Conservation (phyloP, 1,139 yeast genomes). For the Kurtzmaniella natalensis region DNA sequence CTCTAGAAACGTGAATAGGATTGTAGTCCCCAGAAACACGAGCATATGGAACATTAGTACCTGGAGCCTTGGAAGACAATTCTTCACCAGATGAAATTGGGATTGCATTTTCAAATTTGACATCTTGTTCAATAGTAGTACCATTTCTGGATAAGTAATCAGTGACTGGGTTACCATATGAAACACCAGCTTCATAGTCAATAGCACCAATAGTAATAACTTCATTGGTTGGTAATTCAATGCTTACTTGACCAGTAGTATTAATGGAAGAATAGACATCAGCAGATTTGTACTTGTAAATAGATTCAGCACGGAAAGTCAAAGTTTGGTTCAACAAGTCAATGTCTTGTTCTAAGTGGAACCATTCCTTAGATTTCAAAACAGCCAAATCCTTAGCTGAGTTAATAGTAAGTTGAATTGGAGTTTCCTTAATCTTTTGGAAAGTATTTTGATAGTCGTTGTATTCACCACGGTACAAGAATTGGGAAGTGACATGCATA, state of each 20-base stretch:
- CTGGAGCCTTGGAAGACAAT: constrained; percentile 70
- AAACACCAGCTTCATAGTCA: constrained; percentile 84
- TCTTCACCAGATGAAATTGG: constrained; percentile 81
- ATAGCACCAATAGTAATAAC: constrained; percentile 83
- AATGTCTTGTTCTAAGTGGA: constrained; percentile 69
- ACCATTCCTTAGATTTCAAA: constrained; percentile 95
- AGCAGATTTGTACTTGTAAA: constrained; percentile 74
- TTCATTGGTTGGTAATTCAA: constrained; percentile 93
- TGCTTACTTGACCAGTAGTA: constrained; percentile 79
- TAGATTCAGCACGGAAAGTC: constrained; percentile 86
- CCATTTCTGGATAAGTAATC: constrained; percentile 93
- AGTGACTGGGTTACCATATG: constrained; percentile 96
- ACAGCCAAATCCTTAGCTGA: constrained; percentile 90
- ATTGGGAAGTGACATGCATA: constrained; percentile 91
- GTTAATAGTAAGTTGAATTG: constrained; percentile 70
- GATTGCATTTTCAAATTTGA: constrained; percentile 83
- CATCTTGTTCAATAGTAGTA: constrained; percentile 89
- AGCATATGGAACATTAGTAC: constrained; percentile 92
- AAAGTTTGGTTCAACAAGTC: constrained; percentile 76
- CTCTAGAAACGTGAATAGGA: constrained; percentile 96
- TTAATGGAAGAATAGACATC: constrained; percentile 73
- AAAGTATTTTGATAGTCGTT: constrained; percentile 86
- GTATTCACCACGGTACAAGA: constrained; percentile 94
- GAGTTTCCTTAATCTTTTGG: constrained; percentile 83
- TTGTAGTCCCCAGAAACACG: constrained; percentile 97